Evolutionary conservation across 2,329 filamentous ascomycete species (phyloP), one percentile per base, ranked within the genome.

Genomic region (Gyromitra esculenta): DNA sequence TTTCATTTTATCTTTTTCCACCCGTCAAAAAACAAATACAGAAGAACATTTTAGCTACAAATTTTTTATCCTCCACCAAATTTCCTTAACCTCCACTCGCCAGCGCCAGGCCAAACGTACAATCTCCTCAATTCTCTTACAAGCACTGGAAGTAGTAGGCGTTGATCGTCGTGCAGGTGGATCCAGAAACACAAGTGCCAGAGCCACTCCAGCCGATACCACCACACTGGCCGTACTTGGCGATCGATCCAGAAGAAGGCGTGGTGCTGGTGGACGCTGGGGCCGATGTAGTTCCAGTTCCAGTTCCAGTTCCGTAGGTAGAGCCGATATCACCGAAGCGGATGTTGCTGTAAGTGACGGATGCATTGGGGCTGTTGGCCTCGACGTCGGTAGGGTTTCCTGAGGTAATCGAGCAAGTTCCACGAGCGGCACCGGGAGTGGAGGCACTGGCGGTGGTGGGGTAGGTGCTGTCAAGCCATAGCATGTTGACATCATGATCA

Each of bases 381-480:
- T 89, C 86, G 60, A 90, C 82, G 2, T 86, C 84, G 37, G 81
- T 73, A 35, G 88, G 88, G 43, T 83, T 84, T 59, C 89, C 89
- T 21, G 87, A 87, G 79, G 82, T 84, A 60, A 84, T 85, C 62
- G 85, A 74, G 82, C 89, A 91, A 48, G 84, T 84, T 71, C 89
- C 89, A 81, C 89, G 87, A 56, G 84, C 84, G 73, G 85, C 83
- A 79, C 89, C 89, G 41, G 85, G 85, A 1, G 76, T 79, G 69
- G 84, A 85, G 45, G 84, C 81, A 77, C 84, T 82, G 39, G 80
- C 82, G 72, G 82, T 81, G 77, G 85, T 84, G 64, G 90, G 90
- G 85, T 88, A 91, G 82, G 85, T 87, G 77, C 87, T 88, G 85
- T 93, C 91, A 80, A 93, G 87, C 91, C 91, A 93, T 81, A 91